Evolutionary conservation across 2,329 filamentous ascomycete species (phyloP), one percentile per base, ranked within the genome.

Genomic region (Ophiosphaerella korrae): DNA sequence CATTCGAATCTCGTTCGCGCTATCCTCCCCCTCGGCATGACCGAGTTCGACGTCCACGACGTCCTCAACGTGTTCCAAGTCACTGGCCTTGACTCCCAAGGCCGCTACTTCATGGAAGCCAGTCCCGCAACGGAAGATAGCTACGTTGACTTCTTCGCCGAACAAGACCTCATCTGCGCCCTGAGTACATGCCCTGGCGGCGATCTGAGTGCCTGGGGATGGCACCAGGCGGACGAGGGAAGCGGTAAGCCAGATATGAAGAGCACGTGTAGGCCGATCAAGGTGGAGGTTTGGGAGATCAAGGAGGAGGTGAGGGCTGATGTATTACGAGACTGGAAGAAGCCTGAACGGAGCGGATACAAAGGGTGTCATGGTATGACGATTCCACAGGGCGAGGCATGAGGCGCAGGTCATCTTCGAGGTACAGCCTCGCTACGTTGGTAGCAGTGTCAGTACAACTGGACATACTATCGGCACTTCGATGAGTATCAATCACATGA

Each of bases 51-150:
- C 66, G 84, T 94, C 1, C 90, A 95, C 64, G 90, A 95, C 69
- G 90, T 95, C 0, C 80, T 95, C 46, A 95, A 95, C 65, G 79
- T 95, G 3, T 94, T 95, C 68, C 90, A 95, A 71, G 89, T 92
- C 6, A 94, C 90, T 0, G 89, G 90, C 0, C 69, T 94, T 40
- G 87, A 94, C 63, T 78, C 82, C 9, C 60, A 68, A 32, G 64
- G 66, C 1, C 45, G 63, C 12, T 68, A 67, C 32, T 45, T 90
- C 53, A 95, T 95, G 81, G 71, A 74, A 52, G 42, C 67, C 1
- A 66, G 62, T 16, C 72, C 72, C 0, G 69, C 70, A 2, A 69
- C 62, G 0, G 29, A 50, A 7, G 55, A 60, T 9, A 64, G 63
- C 50, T 85, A 81, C 48, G 83, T 93, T 49, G 88, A 91, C 72